Percentiles rank a stretch among this genome's conserved stretches.
Evolutionary conservation across 225 moss, liverwort and hornwort species (phyloP).

Genomic region (Antitrichia curtipendula): DNA sequence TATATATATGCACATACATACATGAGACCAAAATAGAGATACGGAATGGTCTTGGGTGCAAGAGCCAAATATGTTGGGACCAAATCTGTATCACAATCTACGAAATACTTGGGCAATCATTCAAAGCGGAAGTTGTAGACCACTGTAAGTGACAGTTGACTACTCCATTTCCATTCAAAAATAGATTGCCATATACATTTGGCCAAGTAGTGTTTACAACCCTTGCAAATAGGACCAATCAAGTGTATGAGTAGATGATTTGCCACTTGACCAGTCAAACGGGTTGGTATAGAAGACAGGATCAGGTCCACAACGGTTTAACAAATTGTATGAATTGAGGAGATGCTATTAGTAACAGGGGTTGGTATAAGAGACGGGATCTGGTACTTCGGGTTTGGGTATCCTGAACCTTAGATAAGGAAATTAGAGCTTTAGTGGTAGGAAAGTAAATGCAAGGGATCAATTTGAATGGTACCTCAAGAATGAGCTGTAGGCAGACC

Average conservation of each 20-base stretch:
- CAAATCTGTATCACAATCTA: too few relatives aligned
- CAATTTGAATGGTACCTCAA: neutral
- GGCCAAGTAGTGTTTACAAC: neutral
- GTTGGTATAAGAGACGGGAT: neutral
- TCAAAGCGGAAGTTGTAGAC: too few relatives aligned
- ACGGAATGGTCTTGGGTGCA: too few relatives aligned
- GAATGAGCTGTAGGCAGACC: neutral
- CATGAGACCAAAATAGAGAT: too few relatives aligned
- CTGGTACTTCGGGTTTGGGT: neutral
- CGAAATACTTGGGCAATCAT: too few relatives aligned
- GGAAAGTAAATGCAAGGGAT: neutral
- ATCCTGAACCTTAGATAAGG: neutral
- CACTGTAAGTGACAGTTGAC: neutral
- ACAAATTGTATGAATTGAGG: neutral
- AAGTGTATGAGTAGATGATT: neutral
- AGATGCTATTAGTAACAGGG: neutral
- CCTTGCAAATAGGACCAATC: neutral
- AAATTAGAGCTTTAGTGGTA: neutral
- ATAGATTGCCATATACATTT: neutral
- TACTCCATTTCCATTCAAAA: neutral
- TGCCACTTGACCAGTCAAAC: neutral
- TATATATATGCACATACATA: too few relatives aligned
- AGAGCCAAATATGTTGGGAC: too few relatives aligned
- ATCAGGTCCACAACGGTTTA: neutral
- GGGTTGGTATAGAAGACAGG: neutral